phyloP scores from a whole-genome alignment of 371 early-diverging fungal species.

The Mucor sp. region DNA sequence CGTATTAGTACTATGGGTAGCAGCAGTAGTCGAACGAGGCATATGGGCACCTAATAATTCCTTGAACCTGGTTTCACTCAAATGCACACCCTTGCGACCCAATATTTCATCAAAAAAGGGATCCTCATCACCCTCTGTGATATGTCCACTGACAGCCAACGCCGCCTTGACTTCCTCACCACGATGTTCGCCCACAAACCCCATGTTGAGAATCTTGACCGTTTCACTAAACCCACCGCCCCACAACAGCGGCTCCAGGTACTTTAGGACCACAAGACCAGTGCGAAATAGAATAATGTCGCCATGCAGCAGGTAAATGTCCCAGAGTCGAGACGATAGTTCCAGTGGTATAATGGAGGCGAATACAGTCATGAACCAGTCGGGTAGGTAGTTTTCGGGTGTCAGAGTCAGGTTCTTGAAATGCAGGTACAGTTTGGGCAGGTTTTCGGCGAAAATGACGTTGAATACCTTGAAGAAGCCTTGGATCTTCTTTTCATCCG shows the following conservation, averaged over 20 bases:
- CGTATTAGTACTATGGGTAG: too few species aligned
- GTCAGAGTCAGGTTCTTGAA: conserved; percentile 52
- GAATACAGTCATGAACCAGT: conserved; percentile 58
- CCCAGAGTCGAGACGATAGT: conserved; percentile 50
- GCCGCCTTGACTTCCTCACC: conserved; percentile 47
- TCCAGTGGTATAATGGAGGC: conserved; percentile 51
- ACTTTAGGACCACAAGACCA: conserved; percentile 49
- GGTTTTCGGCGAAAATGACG: conserved; percentile 52
- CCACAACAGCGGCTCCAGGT: conserved; percentile 51
- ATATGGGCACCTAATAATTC: conserved; percentile 39
- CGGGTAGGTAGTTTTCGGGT: conserved; percentile 51
- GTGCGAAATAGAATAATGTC: conserved; percentile 53
- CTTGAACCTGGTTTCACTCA: conserved; percentile 40
- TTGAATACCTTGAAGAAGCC: conserved; percentile 55
- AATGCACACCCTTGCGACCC: conserved; percentile 39
- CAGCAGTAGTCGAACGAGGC: conserved; percentile 1
- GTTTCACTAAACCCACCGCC: conserved; percentile 54
- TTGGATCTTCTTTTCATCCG: conserved; percentile 41
- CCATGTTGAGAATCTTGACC: conserved; percentile 39
- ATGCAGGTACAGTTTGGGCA: conserved; percentile 52
- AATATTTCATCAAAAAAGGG: conserved; percentile 52
- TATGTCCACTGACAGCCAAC: conserved; percentile 49
- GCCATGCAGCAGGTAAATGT: conserved; percentile 50
- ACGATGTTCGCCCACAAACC: conserved; percentile 38
- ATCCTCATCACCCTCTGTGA: conserved; percentile 50